Conservation (phyloP, 2,329 filamentous ascomycete genomes). For the Aspergillus pseudotamarii region DNA sequence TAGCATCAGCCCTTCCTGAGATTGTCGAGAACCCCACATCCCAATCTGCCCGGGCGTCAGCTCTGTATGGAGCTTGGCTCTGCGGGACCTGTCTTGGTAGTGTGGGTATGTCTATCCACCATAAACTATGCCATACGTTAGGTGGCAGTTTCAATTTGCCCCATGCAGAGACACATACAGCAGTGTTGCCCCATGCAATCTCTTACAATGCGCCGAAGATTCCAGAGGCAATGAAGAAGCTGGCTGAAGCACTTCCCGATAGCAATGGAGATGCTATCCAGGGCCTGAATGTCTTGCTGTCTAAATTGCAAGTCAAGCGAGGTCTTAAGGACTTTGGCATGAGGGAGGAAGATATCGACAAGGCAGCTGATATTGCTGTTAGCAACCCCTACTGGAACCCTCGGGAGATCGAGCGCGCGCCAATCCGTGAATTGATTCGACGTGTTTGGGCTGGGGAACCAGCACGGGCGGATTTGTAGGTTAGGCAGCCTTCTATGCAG, state of each 20-base stretch:
- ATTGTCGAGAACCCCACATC: constrained; percentile 53
- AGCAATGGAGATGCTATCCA: constrained; percentile 61
- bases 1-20: constrained; percentile 57
- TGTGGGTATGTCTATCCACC: constrained; percentile 66
- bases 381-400: constrained; percentile 64
- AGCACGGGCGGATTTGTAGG: constrained; percentile 55
- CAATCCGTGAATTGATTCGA: constrained; percentile 59
- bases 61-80: constrained; percentile 67
- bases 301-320: constrained; percentile 57
- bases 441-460: constrained; percentile 64
- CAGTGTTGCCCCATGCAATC: constrained; percentile 64
- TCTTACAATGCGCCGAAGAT: constrained; percentile 64
- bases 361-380: constrained; percentile 61
- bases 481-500: not conserved
- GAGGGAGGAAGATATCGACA: constrained; percentile 63
- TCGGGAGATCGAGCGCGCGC: constrained; percentile 53
- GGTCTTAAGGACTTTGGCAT: constrained; percentile 60
- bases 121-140: constrained; percentile 68
- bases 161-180: constrained; percentile 67
- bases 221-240: constrained; percentile 54
- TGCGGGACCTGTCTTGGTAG: constrained; percentile 63
- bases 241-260: constrained; percentile 58
- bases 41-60: constrained; percentile 52
- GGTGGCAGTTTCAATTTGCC: constrained; percentile 66
- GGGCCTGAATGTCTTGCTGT: constrained; percentile 59